Base-by-base conservation (phyloP, 108 stramenopile species). In the Nannochloropsis gaditana region DNA sequence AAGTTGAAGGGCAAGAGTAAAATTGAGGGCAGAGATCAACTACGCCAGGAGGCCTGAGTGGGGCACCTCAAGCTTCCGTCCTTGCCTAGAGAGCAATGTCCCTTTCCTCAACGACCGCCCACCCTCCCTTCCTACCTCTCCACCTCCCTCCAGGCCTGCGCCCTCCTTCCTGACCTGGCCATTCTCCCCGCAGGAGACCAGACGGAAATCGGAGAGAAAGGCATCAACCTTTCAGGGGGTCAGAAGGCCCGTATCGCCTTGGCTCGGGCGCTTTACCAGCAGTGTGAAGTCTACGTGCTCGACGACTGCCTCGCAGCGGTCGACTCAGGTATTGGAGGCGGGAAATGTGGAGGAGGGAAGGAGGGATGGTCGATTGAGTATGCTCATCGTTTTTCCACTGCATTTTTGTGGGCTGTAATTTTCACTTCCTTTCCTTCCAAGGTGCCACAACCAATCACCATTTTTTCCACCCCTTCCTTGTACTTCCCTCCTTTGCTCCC, bases 301-400 rank as follows among this genome's bases (percentile, higher is more conserved):
- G 99, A 99, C 87, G 97, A 98, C 90, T 93, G 94, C 41, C 90
- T 98, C 8, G 90, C 94, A 11, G 97, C 97, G 10, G 95, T 99
- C 9, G 97, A 98, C 90, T 94, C 95, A 9, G 47, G 47, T 50
- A 50, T 11, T 0, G 47, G 11, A 11, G 47, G 47, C 31, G 31
- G 31, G 31, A 31, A 31, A 50, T 50, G 47, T 10, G 47, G 47
- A 50, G 47, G 47, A 50, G 47, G 47, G 47, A 50, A 15, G 47
- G 47, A 15, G 47, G 1, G 47, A 50, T 10, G 47, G 47, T 11
- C 11, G 47, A 15, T 11, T 10, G 47, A 15, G 47, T 11, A 15
- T 10, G 47, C 11, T 1, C 10, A 82, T 17, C 43, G 10, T 43
- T 43, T 82, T 82, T 82, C 1, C 1, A 42, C 17, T 82, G 43